Evolutionary conservation across 2,329 filamentous ascomycete genomes (phyloP), one percentile per base, ranked within the genome.

Genomic region (Graphium sp.): DNA sequence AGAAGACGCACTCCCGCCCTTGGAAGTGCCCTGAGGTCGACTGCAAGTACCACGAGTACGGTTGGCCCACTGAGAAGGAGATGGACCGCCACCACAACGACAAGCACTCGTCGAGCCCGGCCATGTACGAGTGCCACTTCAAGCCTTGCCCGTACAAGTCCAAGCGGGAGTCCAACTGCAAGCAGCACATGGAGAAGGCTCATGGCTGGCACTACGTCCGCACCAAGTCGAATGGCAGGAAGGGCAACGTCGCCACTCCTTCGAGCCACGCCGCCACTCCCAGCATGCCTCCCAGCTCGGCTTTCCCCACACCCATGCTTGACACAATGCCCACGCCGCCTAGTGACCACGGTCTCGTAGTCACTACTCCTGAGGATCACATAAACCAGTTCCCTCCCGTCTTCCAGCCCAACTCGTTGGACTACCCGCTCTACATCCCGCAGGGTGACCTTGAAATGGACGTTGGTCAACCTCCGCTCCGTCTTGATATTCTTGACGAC

Each of bases 141-240:
- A 65, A 73, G 41, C 77, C 77, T 15, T 95, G 89, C 62, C 74
- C 80, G 1, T 95, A 95, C 59, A 79, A 83, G 45, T 93, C 85
- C 8, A 95, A 95, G 63, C 77, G 85, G 34, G 80, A 93, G 57
- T 89, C 80, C 37, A 95, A 95, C 53, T 91, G 83, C 67, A 94
- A 94, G 50, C 87, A 94, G 53, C 85, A 95, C 55, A 94, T 94
- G 85, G 87, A 95, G 59, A 94, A 94, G 54, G 78, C 82, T 1
- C 85, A 95, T 44, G 75, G 76, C 33, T 93, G 82, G 78, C 63
- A 65, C n/a, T 94, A 94, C 41, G 66, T 85, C 31, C 79, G 87
- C 38, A 87, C 83, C 34, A 94, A 94, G 66, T 85, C 78, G 50
- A 93, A 91, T 45, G 79, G 80, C 47, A 81, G 78, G 55, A 71